A percentile compares a stretch with the other conserved stretches of the same genome.
phyloP scores from a whole-genome alignment of 1,284 basidiomycete genomes.

The Trichosporon faecale region DNA sequence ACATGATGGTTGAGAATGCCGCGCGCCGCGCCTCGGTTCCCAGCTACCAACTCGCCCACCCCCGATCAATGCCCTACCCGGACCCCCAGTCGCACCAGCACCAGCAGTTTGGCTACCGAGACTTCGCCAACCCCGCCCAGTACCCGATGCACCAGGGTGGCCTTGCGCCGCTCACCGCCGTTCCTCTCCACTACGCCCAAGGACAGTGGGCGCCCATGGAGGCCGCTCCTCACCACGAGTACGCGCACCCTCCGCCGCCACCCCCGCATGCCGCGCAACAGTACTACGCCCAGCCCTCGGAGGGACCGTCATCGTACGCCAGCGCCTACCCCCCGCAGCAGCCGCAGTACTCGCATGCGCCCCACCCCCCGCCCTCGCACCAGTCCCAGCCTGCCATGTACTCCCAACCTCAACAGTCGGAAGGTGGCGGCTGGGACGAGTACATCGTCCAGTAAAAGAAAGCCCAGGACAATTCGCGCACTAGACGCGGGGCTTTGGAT shows the following conservation, averaged over 20 bases:
- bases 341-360: slow-evolving; percentile 4
- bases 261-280: slow-evolving; percentile 1
- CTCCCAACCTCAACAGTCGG: slow-evolving; percentile 6
- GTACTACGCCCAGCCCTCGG: slow-evolving; percentile 3
- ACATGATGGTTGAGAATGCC: slow-evolving; percentile 16
- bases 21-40: slow-evolving; percentile 12
- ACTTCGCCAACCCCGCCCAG: not conserved
- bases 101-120: slow-evolving; percentile 8
- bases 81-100: slow-evolving; percentile 10
- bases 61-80: slow-evolving; percentile 7
- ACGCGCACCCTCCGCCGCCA: slow-evolving; percentile 8
- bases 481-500: not conserved
- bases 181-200: slow-evolving; percentile 6
- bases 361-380: not conserved
- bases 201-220: slow-evolving; percentile 4
- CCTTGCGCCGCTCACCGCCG: not conserved
- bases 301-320: not conserved
- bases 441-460: slow-evolving; percentile 6
- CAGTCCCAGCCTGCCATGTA: slow-evolving; percentile 6
- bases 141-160: slow-evolving; percentile 8
- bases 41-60: slow-evolving; percentile 3
- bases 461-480: not conserved
- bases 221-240: not conserved
- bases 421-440: slow-evolving; percentile 1
- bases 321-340: not conserved